A percentile compares a stretch with the other conserved stretches of the same genome.
Conservation (phyloP, 768 basidiomycete genomes). For the Exidia glandulosa region DNA sequence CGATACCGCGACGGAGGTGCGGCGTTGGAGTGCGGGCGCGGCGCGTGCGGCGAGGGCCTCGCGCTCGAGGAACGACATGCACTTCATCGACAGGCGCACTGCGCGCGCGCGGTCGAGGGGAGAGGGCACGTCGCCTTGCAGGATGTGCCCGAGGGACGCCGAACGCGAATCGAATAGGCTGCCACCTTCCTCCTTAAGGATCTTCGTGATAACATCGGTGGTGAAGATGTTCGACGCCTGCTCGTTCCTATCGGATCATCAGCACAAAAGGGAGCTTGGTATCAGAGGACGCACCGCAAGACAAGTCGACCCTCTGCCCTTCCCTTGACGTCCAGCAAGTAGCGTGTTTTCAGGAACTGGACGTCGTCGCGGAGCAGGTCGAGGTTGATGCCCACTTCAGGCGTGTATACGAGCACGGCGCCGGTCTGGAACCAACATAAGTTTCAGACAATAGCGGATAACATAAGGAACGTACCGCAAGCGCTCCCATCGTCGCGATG, state of each 20-base stretch:
- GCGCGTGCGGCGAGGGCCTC: slow-evolving; percentile 50
- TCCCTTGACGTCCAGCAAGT: slow-evolving; percentile 75
- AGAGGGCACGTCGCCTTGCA: slow-evolving; percentile 93
- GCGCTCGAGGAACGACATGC: slow-evolving; percentile 88
- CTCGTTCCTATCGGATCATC: slow-evolving; percentile 55
- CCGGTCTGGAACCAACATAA: slow-evolving; percentile 51
- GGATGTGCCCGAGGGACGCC: slow-evolving; percentile 92
- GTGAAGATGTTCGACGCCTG: slow-evolving; percentile 79
- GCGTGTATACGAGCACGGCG: slow-evolving; percentile 87
- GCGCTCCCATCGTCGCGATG: slow-evolving; percentile 87
- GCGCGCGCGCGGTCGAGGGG: slow-evolving; percentile 90
- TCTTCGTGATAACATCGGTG: slow-evolving; percentile 83
- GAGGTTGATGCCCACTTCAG: slow-evolving; percentile 80
- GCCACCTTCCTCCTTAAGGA: slow-evolving; percentile 92
- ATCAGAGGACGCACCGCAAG: slow-evolving; percentile 50
- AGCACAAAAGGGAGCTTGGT: neutral
- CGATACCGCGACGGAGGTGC: slow-evolving; percentile 40
- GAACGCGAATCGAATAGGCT: slow-evolving; percentile 85
- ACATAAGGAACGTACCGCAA: slow-evolving; percentile 57
- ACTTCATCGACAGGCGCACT: slow-evolving; percentile 78
- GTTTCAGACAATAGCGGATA: neutral
- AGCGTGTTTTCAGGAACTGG: slow-evolving; percentile 76
- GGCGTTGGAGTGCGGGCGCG: slow-evolving; percentile 41
- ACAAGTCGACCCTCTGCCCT: slow-evolving; percentile 89
- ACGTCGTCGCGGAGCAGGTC: slow-evolving; percentile 76